Evolutionary conservation across 2,329 filamentous ascomycete species (phyloP).

Genomic region (Aspergillus sp.): DNA sequence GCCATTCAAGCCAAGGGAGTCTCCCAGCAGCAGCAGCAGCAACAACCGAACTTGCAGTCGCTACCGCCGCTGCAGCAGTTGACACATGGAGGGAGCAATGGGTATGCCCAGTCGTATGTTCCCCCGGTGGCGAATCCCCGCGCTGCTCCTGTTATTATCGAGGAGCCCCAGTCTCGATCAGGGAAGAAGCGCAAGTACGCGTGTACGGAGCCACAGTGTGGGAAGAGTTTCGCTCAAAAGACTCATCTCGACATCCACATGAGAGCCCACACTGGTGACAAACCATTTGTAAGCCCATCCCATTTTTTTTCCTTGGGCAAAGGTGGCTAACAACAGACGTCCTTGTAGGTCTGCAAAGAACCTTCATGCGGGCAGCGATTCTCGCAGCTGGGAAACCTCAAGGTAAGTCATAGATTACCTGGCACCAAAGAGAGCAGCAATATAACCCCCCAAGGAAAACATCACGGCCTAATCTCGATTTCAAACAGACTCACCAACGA

Average conservation of each 20-base stretch:
- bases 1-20: constrained; percentile 73
- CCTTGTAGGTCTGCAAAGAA: constrained; percentile 67
- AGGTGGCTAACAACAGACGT: neutral
- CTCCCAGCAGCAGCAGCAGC: constrained; percentile 25
- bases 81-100: constrained; percentile 29
- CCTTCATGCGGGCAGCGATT: constrained; percentile 77
- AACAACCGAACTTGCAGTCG: constrained; percentile 33
- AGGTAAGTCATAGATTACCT: constrained; percentile 55
- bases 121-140: constrained; percentile 25
- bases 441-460: no score
- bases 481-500: constrained; percentile 74
- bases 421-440: neutral
- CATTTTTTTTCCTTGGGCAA: neutral
- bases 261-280: constrained; percentile 84
- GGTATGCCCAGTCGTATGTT: constrained; percentile 30
- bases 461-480: neutral
- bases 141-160: constrained; percentile 29
- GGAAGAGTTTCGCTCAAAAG: constrained; percentile 85
- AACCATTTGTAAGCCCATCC: constrained; percentile 74
- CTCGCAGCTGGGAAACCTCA: constrained; percentile 88
- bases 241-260: constrained; percentile 91
- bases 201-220: constrained; percentile 75
- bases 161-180: constrained; percentile 41
- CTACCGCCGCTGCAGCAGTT: constrained; percentile 43
- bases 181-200: constrained; percentile 66